Evolutionary conservation across 2,329 filamentous ascomycete species (phyloP).

Genomic region (Cladosporium sp.): DNA sequence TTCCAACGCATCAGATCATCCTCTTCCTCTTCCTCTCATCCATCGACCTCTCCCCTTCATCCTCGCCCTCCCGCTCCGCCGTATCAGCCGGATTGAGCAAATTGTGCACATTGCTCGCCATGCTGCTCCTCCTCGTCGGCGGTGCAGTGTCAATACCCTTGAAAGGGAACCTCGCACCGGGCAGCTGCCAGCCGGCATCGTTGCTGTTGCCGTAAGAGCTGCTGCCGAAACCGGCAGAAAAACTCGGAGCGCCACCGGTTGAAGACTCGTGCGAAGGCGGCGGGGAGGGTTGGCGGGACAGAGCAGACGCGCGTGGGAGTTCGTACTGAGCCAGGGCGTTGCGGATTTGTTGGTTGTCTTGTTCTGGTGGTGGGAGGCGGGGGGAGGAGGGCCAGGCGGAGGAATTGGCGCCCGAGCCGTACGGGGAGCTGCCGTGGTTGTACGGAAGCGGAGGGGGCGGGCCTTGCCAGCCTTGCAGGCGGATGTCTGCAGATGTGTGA

Average conservation of each 20-base stretch:
- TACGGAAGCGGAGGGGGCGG: conserved; percentile 41
- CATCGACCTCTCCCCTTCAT: conserved; percentile 56
- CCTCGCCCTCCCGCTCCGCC: conserved; percentile 61
- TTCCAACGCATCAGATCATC: conserved; percentile 43
- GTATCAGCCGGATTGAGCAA: conserved; percentile 66
- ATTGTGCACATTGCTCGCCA: conserved; percentile 67
- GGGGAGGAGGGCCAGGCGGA: conserved; percentile 66
- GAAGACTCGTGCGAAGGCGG: conserved; percentile 33
- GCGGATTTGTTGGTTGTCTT: conserved; percentile 60
- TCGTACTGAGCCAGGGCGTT: conserved; percentile 64
- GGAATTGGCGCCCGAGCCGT: conserved; percentile 59
- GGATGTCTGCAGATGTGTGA: conserved; percentile 94
- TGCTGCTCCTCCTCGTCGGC: conserved; percentile 64
- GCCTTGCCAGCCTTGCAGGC: conserved; percentile 62
- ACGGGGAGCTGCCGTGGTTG: conserved; percentile 52
- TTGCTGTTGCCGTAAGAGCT: conserved; percentile 49
- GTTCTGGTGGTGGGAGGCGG: conserved; percentile 54
- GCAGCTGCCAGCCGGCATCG: conserved; percentile 55
- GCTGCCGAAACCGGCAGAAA: conserved; percentile 46
- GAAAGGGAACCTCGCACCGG: conserved; percentile 47
- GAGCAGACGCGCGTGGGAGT: conserved; percentile 49
- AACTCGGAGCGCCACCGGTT: conserved; percentile 29
- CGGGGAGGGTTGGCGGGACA: conserved; percentile 51
- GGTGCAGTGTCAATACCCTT: conserved; percentile 52
- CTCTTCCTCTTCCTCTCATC: conserved; percentile 61